Evolutionary conservation across 495 filamentous ascomycete genomes (phyloP).

Genomic region (Aspergillus egyptiacus): DNA sequence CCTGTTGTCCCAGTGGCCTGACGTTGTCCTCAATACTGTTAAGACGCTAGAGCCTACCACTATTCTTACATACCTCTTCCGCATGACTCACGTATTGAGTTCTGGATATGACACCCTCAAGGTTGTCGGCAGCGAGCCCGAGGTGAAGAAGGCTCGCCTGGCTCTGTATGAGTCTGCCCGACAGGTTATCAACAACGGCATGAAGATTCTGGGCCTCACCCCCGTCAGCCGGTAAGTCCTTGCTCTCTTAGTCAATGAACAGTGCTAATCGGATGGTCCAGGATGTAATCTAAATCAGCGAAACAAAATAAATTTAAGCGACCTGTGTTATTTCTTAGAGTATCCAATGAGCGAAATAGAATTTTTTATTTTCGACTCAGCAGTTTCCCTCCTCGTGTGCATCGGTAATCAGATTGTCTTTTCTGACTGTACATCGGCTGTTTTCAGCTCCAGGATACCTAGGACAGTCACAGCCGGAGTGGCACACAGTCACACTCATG

Average conservation of each 20-base stretch:
- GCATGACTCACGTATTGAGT: conserved; percentile 79
- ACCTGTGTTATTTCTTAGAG: neutral
- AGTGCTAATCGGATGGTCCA: neutral
- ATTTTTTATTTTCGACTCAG: neutral
- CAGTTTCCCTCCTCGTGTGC: neutral
- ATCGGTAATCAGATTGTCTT: neutral
- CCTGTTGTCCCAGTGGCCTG: conserved; percentile 56
- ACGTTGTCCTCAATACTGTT: conserved; percentile 54
- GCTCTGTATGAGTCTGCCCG: conserved; percentile 75
- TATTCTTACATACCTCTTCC: conserved; percentile 77
- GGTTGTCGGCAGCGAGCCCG: conserved; percentile 67
- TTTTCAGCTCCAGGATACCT: no score
- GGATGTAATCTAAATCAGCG: conserved; percentile 15
- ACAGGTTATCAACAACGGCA: conserved; percentile 75
- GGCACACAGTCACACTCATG: neutral
- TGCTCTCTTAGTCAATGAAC: conserved; percentile 14
- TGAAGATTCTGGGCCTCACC: conserved; percentile 72
- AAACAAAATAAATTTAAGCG: neutral
- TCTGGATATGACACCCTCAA: conserved; percentile 77
- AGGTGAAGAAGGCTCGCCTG: conserved; percentile 70
- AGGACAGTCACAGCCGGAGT: no score
- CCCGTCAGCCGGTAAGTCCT: conserved; percentile 61
- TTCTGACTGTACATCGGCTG: neutral
- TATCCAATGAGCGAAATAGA: conserved; percentile 8
- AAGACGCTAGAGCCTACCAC: conserved; percentile 62